Base-by-base conservation (phyloP, 1,284 basidiomycete genomes). In the Boletus sp. region DNA sequence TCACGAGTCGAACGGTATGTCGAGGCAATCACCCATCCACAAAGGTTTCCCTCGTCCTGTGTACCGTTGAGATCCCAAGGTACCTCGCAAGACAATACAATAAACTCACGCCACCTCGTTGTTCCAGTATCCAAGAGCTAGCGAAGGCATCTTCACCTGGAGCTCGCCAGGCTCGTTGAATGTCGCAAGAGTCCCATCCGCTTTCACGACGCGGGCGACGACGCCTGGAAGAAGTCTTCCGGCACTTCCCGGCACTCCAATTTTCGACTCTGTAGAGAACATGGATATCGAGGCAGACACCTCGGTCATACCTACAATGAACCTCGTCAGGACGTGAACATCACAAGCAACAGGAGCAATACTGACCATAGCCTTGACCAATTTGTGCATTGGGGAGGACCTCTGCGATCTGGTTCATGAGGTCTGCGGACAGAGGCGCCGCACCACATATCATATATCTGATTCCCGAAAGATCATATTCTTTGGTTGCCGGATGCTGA, bases 401-500 rank as follows among this genome's bases (percentile, higher is more conserved):
- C 29, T 72, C 66, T 36, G 75, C 66, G 27, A 88, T 64, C 54
- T 80, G 74, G 30, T 70, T 53, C 45, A 75, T 81, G 25, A 88
- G 72, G 58, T 88, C 87, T 14, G 74, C 68, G 3, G 84, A 82
- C 5, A 91, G 69, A 4, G 88, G 88, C 0, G 88, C 88, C 0
- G 88, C 90, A 20, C 88, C 85, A 40, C 73, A 72, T 69, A 88
- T 76, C 51, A 81, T 72, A 58, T 76, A 69, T 48, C 79, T 72
- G 40, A 92, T 64, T 43, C 73, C 69, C 38, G 72, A 75, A 20
- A 94, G 69, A 56, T 90, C 77, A 58, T 84, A 84, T 34, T 84
- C 73, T 58, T 82, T 78, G 22, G 77, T 74, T 12, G 74, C 77
- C 19, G 86, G 81, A 64, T 86, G 80, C 81, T 90, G 50, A 5